These are phyloP conservation scores for Cryptococcus amylolentus DNA, from an alignment of 1,284 basidiomycete species.

Conservation along the genomic window DNA sequence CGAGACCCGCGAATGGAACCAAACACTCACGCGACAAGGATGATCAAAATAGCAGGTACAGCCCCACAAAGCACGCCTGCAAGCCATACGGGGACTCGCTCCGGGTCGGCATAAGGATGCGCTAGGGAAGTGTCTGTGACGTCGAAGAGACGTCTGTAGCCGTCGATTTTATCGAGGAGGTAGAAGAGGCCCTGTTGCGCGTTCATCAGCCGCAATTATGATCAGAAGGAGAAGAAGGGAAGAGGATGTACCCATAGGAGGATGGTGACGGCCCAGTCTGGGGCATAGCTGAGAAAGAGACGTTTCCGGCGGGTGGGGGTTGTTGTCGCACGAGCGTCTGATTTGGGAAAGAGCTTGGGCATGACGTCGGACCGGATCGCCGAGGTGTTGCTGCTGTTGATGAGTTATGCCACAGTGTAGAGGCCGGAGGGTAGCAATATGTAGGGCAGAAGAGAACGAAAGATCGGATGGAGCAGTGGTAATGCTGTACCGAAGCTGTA, in stretches of 20 bases:
- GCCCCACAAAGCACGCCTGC: constrained; percentile 57
- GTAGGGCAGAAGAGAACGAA: no score
- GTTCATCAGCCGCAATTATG: background rate
- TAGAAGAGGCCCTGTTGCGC: constrained; percentile 59
- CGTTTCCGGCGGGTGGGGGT: constrained; percentile 10
- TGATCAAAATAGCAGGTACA: constrained; percentile 67
- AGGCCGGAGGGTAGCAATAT: no score
- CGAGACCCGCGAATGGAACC: background rate
- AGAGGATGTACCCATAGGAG: constrained; percentile 40
- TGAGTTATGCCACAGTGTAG: no score
- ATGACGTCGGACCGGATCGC: background rate
- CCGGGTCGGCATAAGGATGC: constrained; percentile 70
- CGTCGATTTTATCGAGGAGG: constrained; percentile 68
- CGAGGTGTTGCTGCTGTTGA: no score
- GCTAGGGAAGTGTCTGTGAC: constrained; percentile 67
- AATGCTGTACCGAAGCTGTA: no score
- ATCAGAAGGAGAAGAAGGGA: background rate
- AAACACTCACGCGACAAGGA: constrained; percentile 57
- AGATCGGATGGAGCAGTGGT: no score
- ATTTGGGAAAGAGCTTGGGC: background rate
- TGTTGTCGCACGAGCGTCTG: background rate
- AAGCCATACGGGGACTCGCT: constrained; percentile 72
- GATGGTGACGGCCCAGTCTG: constrained; percentile 48
- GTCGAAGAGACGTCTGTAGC: constrained; percentile 78
- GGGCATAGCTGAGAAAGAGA: constrained; percentile 42